Percentiles rank a stretch among this genome's conserved stretches.
Evolutionary conservation across 1,139 yeast genomes (phyloP).

Genomic region (Nakaseomyces uthaithaninus): DNA sequence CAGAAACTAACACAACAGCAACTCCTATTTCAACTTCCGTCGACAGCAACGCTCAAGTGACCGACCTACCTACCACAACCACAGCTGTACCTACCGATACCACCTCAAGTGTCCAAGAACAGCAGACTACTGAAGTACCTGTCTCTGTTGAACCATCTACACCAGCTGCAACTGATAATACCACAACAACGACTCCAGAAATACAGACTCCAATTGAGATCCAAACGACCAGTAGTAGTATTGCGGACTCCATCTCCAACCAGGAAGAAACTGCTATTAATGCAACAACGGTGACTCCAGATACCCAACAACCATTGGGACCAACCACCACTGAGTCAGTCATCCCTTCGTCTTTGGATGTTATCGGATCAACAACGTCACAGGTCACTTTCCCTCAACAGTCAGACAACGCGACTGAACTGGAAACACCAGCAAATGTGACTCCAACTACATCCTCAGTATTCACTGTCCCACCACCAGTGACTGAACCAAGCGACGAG

Average conservation of each 20-base stretch:
- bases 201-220: conserved; percentile 2
- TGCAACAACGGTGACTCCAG: neutral
- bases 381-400: conserved; percentile 10
- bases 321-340: neutral
- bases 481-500: neutral
- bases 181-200: neutral
- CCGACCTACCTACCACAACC: conserved; percentile 1
- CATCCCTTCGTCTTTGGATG: neutral
- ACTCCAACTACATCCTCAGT: conserved; percentile 1
- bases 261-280: neutral
- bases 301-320: neutral
- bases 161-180: conserved; percentile 2
- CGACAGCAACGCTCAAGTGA: too few relatives aligned
- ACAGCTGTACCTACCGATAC: conserved; percentile 6
- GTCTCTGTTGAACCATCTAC: conserved; percentile 4
- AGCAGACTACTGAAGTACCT: neutral
- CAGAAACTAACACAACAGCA: too few relatives aligned
- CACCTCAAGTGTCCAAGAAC: neutral
- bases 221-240: neutral
- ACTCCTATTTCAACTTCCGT: too few relatives aligned
- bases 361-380: neutral
- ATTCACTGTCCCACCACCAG: neutral
- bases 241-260: neutral
- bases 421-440: neutral
- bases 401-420: conserved; percentile 10